Evolutionary conservation across 192 early-diverging fungal genomes (phyloP).

Genomic region (Geosiphon pyriformis): DNA sequence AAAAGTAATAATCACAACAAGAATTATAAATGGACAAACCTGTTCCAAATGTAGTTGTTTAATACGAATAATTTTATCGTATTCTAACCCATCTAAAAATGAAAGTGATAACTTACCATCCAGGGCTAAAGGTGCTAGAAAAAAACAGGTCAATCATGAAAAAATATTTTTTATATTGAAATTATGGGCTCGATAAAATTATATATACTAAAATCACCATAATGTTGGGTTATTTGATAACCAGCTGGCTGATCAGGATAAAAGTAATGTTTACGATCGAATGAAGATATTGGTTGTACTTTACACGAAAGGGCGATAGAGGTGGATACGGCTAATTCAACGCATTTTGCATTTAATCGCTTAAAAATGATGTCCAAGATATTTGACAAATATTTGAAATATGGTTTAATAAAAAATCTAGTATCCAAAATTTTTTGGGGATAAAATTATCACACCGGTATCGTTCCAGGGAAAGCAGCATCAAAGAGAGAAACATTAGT

Average conservation of each 20-base stretch:
- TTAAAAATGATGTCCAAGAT: constrained; percentile 26
- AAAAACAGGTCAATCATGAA: not conserved
- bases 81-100: constrained; percentile 51
- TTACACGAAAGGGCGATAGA: constrained; percentile 63
- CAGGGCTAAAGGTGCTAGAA: constrained; percentile 65
- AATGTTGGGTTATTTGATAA: constrained; percentile 93
- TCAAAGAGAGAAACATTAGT: constrained; percentile 69
- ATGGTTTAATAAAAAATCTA: no score
- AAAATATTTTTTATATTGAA: not conserved
- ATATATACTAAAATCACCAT: constrained; percentile 31
- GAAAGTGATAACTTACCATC: constrained; percentile 61
- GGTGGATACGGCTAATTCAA: constrained; percentile 67
- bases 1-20: not conserved
- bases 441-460: constrained; percentile 59
- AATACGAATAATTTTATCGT: constrained; percentile 55
- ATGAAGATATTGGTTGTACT: constrained; percentile 61
- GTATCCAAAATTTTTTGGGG: no score
- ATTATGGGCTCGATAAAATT: not conserved
- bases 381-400: no score
- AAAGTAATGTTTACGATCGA: constrained; percentile 96
- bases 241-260: constrained; percentile 90
- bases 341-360: constrained; percentile 67
- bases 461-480: constrained; percentile 79
- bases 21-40: constrained; percentile 17
- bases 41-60: constrained; percentile 89